Evolutionary conservation across 169 alveolate species (phyloP).

Genomic region (Plasmodium knowlesi): DNA sequence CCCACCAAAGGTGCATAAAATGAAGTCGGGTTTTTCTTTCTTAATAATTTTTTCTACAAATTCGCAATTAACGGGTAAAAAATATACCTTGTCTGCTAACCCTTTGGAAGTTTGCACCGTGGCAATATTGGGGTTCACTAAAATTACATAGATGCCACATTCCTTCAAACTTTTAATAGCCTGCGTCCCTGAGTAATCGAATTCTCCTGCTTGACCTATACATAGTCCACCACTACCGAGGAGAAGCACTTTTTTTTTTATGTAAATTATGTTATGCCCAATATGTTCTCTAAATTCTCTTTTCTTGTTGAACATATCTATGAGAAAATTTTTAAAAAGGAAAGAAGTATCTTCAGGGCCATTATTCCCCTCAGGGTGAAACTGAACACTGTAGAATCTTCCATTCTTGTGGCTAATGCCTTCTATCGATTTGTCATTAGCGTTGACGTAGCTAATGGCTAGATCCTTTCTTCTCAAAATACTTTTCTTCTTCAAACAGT

Average conservation of each 20-base stretch:
- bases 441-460: constrained; percentile 86
- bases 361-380: constrained; percentile 90
- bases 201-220: constrained; percentile 94
- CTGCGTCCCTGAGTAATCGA: constrained; percentile 92
- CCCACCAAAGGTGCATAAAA: constrained; percentile 92
- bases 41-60: constrained; percentile 87
- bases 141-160: constrained; percentile 85
- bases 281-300: constrained; percentile 63
- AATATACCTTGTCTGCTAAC: constrained; percentile 87
- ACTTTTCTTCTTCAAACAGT: constrained; percentile 80
- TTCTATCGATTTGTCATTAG: constrained; percentile 90
- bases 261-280: constrained; percentile 84
- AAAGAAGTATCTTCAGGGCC: constrained; percentile 91
- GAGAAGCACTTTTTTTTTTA: constrained; percentile 82
- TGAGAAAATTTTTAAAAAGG: constrained; percentile 85
- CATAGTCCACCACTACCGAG: constrained; percentile 89
- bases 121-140: constrained; percentile 92
- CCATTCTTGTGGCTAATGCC: constrained; percentile 84
- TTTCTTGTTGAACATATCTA: constrained; percentile 73
- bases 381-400: constrained; percentile 90
- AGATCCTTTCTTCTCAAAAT: constrained; percentile 43
- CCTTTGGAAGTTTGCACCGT: constrained; percentile 91
- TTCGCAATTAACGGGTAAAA: constrained; percentile 90
- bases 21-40: constrained; percentile 90
- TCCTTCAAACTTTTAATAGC: constrained; percentile 91